Evolutionary conservation across 371 early-diverging fungal species (phyloP).

Genomic region (Gilbertella persicaria): DNA sequence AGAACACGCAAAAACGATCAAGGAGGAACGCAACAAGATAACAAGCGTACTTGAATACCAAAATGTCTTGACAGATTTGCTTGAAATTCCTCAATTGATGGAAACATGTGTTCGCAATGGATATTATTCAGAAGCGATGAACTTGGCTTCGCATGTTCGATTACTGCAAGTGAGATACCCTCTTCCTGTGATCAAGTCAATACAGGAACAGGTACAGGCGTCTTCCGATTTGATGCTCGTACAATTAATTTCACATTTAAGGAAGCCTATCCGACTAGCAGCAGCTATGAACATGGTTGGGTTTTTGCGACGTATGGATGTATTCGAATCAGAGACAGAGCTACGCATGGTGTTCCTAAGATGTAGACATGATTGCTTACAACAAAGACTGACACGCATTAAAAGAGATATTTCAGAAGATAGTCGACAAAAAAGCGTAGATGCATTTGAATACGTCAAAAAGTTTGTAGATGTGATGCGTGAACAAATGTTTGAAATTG

Average conservation of each 20-base stretch:
- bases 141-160: conserved; percentile 74
- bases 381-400: conserved; percentile 47
- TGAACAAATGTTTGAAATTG: conserved; percentile 81
- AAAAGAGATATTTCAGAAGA: conserved; percentile 31
- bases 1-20: conserved; percentile 31
- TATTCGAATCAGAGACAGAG: conserved; percentile 68
- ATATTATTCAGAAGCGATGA: conserved; percentile 85
- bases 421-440: conserved; percentile 30
- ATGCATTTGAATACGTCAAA: conserved; percentile 69
- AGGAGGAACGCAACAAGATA: conserved; percentile 51
- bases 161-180: conserved; percentile 63
- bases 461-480: conserved; percentile 76
- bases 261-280: conserved; percentile 78
- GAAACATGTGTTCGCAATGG: conserved; percentile 83
- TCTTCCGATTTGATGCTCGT: conserved; percentile 70
- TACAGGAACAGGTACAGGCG: conserved; percentile 64
- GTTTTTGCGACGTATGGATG: conserved; percentile 76
- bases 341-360: conserved; percentile 75
- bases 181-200: conserved; percentile 57
- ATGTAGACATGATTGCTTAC: conserved; percentile 68
- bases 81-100: conserved; percentile 82
- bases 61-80: conserved; percentile 59
- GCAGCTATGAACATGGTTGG: conserved; percentile 79
- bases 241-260: conserved; percentile 68
- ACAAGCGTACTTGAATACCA: conserved; percentile 63